Conservation (phyloP, 176 grass and related monocot species). For the Cenchrus purpureus region DNA sequence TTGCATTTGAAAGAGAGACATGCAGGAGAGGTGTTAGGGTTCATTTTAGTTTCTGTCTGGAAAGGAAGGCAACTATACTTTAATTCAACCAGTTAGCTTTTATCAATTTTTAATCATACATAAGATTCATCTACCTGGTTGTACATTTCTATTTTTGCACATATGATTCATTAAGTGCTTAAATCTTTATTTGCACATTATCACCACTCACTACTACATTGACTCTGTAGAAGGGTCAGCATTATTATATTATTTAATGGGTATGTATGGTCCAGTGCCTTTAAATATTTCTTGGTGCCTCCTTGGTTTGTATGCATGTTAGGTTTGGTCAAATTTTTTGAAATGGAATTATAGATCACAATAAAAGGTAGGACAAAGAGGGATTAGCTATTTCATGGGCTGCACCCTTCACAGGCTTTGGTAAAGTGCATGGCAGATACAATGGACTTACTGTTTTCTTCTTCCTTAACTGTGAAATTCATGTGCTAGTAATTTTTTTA, state of each 20-base stretch:
- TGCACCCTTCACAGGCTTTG: constrained; percentile 29
- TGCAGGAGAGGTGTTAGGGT: constrained; percentile 3
- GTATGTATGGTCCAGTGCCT: not conserved
- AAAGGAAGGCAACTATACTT: not conserved
- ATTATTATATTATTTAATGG: not conserved
- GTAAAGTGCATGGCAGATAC: constrained; percentile 11
- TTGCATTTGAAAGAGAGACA: constrained; percentile 15
- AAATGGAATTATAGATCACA: constrained; percentile 9
- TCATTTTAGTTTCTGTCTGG: constrained; percentile 33
- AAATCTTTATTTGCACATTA: constrained; percentile 5
- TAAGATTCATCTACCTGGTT: constrained; percentile 25
- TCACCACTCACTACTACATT: not conserved
- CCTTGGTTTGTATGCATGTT: constrained; percentile 23
- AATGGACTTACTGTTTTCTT: constrained; percentile 31
- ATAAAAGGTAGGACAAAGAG: constrained; percentile 10
- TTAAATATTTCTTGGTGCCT: not conserved
- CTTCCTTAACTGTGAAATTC: constrained; percentile 25
- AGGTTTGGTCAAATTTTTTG: not conserved
- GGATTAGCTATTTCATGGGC: constrained; percentile 22
- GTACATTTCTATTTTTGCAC: constrained; percentile 6
- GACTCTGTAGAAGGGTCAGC: not conserved
- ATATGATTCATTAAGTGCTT: not conserved
- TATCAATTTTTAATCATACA: not conserved
- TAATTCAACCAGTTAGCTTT: constrained; percentile 6
- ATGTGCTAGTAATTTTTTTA: not conserved